Conservation (phyloP, 2,329 filamentous ascomycete species). For the Pleurostoma richardsiae region DNA sequence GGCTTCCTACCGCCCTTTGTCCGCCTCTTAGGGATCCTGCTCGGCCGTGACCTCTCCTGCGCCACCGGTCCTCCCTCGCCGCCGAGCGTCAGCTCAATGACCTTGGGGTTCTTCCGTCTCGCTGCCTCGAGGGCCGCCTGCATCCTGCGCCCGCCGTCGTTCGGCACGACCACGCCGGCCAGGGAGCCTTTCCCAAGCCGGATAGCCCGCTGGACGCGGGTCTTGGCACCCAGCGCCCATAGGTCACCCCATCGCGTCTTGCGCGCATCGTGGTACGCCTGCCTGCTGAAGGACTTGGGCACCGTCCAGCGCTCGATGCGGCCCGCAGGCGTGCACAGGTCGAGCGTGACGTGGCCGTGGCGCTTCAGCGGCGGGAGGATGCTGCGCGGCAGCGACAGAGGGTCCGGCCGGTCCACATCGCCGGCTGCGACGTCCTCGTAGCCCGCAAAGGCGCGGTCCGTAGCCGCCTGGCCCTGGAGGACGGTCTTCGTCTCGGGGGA, state of each 20-base stretch:
- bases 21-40: conserved; percentile 26
- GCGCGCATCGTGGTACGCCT: conserved; percentile 86
- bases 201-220: conserved; percentile 57
- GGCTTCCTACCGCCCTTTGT: conserved; percentile 34
- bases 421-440: conserved; percentile 47
- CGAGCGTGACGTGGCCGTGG: conserved; percentile 80
- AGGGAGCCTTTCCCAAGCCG: conserved; percentile 48
- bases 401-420: conserved; percentile 33
- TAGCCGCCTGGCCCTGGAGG: conserved; percentile 48
- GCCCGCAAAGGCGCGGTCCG: conserved; percentile 65
- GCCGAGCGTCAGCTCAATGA: conserved; percentile 31
- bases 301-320: conserved; percentile 92
- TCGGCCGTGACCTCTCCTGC: conserved; percentile 23
- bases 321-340: conserved; percentile 83
- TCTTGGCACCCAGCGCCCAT: conserved; percentile 94
- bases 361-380: conserved; percentile 82
- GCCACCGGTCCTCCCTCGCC: conserved; percentile 30
- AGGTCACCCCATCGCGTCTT: conserved; percentile 90
- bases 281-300: conserved; percentile 71
- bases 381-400: conserved; percentile 71
- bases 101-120: conserved; percentile 29
- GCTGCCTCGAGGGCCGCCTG: conserved; percentile 16
- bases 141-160: conserved; percentile 42
- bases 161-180: conserved; percentile 14
- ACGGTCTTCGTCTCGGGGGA: conserved; percentile 11